Percentiles rank a stretch among this genome's conserved stretches.
Conservation (phyloP, 2,329 filamentous ascomycete species). For the Bipolaris zeicola region DNA sequence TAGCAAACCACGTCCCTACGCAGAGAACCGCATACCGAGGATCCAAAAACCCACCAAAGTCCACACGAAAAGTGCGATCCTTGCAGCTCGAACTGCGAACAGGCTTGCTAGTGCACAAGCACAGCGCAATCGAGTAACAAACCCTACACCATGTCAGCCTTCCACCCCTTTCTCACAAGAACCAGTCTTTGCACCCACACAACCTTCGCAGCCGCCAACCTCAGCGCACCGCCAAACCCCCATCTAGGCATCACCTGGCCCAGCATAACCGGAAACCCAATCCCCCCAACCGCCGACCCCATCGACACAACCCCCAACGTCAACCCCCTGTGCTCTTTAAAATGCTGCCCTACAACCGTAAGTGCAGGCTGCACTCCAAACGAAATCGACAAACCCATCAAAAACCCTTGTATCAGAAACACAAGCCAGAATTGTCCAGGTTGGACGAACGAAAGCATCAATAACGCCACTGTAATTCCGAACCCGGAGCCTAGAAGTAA, state of each 20-base stretch:
- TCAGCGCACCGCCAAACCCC: conserved; percentile 66
- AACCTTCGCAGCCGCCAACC: conserved; percentile 63
- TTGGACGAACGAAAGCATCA: conserved; percentile 34
- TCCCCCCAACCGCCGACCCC: conserved; percentile 51
- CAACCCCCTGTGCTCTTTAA: conserved; percentile 49
- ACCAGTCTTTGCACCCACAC: conserved; percentile 16
- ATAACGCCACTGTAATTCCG: conserved; percentile 25
- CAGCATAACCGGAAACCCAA: conserved; percentile 64
- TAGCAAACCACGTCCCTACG: conserved; percentile 33
- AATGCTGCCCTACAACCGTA: conserved; percentile 52
- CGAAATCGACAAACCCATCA: conserved; percentile 52
- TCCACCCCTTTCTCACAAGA: no score
- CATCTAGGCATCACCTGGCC: conserved; percentile 60
- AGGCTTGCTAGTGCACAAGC: conserved; percentile 37
- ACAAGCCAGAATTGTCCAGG: conserved; percentile 48
- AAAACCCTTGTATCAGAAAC: conserved; percentile 53
- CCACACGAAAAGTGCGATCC: conserved; percentile 36
- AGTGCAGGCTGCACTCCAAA: conserved; percentile 51
- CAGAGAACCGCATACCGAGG: conserved; percentile 39
- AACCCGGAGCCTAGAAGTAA: conserved; percentile 36
- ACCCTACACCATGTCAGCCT: conserved; percentile 45
- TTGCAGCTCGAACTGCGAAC: conserved; percentile 16
- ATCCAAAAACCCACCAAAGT: conserved; percentile 44
- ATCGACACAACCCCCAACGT: conserved; percentile 53
- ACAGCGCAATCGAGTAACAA: conserved; percentile 52